These are phyloP conservation scores for Cladosporium austrohemisphaericum DNA, from an alignment of 2,329 filamentous ascomycete genomes.

Conservation along the genomic window DNA sequence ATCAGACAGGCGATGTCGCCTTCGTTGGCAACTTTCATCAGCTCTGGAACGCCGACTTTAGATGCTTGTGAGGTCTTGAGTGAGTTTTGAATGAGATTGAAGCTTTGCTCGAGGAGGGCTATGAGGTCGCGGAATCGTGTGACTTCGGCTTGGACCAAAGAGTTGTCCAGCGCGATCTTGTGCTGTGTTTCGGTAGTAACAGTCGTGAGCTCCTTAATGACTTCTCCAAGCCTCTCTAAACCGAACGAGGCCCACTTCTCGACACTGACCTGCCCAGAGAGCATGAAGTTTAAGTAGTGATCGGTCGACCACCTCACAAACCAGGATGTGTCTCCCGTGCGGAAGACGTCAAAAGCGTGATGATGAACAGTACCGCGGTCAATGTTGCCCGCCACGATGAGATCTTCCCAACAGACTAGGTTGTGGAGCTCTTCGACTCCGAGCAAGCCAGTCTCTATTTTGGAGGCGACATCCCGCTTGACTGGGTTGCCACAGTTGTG, in stretches of 20 bases:
- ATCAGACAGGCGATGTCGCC: too few relatives aligned
- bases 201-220: too few relatives aligned
- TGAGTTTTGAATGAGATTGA: not conserved
- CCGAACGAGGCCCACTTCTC: too few relatives aligned
- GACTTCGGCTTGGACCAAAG: not conserved
- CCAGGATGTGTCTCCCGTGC: not conserved
- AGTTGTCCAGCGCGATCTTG: not conserved
- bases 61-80: not conserved
- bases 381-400: too few relatives aligned
- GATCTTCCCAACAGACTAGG: not conserved
- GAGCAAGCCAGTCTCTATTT: not conserved
- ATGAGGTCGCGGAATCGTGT: not conserved
- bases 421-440: not conserved
- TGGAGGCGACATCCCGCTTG: not conserved
- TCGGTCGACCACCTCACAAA: not conserved
- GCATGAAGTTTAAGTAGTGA: not conserved
- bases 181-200: too few relatives aligned
- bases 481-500: not conserved
- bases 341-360: too few relatives aligned
- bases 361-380: too few relatives aligned
- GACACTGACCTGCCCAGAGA: not conserved
- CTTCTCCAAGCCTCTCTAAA: too few relatives aligned
- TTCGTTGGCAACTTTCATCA: not conserved
- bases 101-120: not conserved
- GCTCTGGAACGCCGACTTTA: not conserved